Conservation (phyloP, 140 eudicot species). For the Flaveria floridana region DNA sequence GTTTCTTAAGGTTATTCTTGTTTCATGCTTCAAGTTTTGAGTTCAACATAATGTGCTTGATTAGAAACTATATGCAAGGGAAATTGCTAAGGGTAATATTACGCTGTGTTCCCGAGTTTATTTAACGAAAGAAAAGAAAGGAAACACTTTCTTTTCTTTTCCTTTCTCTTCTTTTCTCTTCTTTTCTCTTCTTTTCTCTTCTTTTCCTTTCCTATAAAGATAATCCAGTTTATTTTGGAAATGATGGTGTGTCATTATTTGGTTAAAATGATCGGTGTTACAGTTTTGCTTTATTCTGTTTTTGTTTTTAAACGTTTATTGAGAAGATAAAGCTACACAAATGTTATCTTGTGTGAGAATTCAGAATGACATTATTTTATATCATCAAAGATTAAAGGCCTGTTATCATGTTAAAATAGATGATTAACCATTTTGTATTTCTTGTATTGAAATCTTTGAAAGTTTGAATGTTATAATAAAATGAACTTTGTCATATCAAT, state of each 20-base stretch:
- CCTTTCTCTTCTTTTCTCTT: too few relatives aligned
- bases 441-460: background rate
- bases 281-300: constrained; percentile 1
- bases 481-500: background rate
- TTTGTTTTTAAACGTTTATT: background rate
- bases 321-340: background rate
- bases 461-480: background rate
- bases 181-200: too few relatives aligned
- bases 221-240: background rate
- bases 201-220: background rate
- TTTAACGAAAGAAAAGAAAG: too few relatives aligned
- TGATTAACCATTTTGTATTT: background rate
- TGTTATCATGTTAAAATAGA: background rate
- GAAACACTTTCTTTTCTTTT: too few relatives aligned
- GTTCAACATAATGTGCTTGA: constrained; percentile 23
- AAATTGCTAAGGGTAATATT: background rate
- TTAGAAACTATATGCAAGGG: background rate
- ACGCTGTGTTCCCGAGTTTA: too few relatives aligned
- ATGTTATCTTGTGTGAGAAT: background rate
- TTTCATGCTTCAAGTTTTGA: constrained; percentile 13
- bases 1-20: constrained; percentile 1
- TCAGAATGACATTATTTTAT: background rate
- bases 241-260: constrained; percentile 11
- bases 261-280: background rate
- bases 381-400: background rate